Percentiles rank a stretch among this genome's conserved stretches.
phyloP scores from a whole-genome alignment of 805 yeast genomes.

The Myxozyma neotropica region DNA sequence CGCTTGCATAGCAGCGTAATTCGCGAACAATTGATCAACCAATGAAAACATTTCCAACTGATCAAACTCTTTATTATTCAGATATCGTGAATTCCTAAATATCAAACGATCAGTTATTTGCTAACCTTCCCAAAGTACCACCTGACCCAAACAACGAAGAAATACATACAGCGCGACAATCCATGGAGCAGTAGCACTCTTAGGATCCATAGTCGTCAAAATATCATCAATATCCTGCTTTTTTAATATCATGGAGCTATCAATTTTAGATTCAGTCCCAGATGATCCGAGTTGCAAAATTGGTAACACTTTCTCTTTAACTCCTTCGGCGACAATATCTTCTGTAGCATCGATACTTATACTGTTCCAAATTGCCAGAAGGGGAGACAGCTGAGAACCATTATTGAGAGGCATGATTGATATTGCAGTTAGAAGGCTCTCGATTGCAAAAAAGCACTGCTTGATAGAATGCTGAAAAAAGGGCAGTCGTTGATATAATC shows the following conservation, averaged over 20 bases:
- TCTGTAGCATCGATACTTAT: conserved; percentile 7
- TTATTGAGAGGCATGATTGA: too few relatives aligned
- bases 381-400: conserved; percentile 4
- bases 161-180: conserved; percentile 25
- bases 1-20: conserved; percentile 14
- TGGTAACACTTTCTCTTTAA: conserved; percentile 16
- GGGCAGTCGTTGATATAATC: too few relatives aligned
- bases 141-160: too few relatives aligned
- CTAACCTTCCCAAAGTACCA: not conserved
- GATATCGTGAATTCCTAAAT: not conserved
- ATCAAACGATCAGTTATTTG: too few relatives aligned
- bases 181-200: conserved; percentile 22
- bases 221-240: conserved; percentile 14
- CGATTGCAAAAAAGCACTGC: not conserved
- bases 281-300: conserved; percentile 1
- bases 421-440: not conserved
- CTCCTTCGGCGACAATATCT: not conserved
- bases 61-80: not conserved
- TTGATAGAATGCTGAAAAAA: not conserved
- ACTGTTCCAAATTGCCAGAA: conserved; percentile 7
- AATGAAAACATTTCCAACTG: conserved; percentile 4
- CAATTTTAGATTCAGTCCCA: not conserved
- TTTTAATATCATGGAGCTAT: not conserved
- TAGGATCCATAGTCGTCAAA: conserved; percentile 14
- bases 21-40: conserved; percentile 1